Percentiles rank a stretch among this genome's conserved stretches.
These are phyloP conservation scores for Cutaneotrichosporon dermatis DNA, from an alignment of 1,284 basidiomycete genomes.

Conservation along the genomic window DNA sequence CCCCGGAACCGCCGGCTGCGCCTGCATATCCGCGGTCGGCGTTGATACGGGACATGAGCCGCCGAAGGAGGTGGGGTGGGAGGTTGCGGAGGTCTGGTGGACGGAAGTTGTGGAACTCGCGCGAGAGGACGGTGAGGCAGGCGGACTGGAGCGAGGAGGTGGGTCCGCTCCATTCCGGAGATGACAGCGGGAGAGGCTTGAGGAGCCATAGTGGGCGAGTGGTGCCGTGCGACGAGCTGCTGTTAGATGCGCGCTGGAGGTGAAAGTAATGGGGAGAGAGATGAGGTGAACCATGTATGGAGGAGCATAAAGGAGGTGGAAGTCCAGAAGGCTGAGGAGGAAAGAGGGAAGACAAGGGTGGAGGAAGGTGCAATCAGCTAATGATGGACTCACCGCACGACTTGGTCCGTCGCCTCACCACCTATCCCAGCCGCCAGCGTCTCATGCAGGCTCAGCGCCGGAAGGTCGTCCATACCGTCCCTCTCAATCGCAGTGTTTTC, in stretches of 20 bases:
- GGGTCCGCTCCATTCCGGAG: neutral
- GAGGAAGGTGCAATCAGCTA: no score
- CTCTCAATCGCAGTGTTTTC: no score
- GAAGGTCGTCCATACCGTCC: no score
- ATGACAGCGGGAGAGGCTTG: slow-evolving; percentile 27
- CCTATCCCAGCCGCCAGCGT: slow-evolving; percentile 12
- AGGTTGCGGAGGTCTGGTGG: slow-evolving; percentile 20
- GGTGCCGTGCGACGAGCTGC: slow-evolving; percentile 7
- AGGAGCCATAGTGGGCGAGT: slow-evolving; percentile 33
- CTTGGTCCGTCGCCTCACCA: slow-evolving; percentile 16
- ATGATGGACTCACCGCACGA: slow-evolving; percentile 1
- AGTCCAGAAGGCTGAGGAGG: no score
- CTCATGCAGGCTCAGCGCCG: slow-evolving; percentile 53
- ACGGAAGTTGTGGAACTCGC: slow-evolving; percentile 27
- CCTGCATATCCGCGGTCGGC: slow-evolving; percentile 5
- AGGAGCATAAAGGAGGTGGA: no score
- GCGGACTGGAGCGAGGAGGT: slow-evolving; percentile 22
- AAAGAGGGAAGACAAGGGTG: no score
- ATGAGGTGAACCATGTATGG: no score
- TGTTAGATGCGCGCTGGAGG: neutral
- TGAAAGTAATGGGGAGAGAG: no score
- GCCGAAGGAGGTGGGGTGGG: slow-evolving; percentile 15
- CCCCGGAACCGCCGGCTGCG: neutral
- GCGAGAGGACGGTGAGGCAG: slow-evolving; percentile 31
- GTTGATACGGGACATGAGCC: slow-evolving; percentile 26